Evolutionary conservation across 2,329 filamentous ascomycete species (phyloP), one percentile per base, ranked within the genome.

Genomic region (Aspergillus sclerotialis): DNA sequence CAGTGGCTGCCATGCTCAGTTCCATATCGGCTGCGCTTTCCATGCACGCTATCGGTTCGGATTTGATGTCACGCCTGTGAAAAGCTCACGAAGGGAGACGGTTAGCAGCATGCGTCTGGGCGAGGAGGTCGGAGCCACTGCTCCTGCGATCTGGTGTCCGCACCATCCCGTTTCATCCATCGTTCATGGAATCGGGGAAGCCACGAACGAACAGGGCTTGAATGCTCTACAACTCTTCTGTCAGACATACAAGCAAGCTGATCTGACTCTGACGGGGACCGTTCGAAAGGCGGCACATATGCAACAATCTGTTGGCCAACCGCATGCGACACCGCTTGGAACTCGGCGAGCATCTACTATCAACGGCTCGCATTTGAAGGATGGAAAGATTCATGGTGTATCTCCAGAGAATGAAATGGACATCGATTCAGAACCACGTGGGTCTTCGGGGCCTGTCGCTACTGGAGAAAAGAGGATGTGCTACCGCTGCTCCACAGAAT

Each of bases 241-340:
- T 28, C 82, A 82, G 46, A 88, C 82, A 38, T 95, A 87, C 69
- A 98, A 98, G 61, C 90, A 96, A 63, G 90, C 92, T 7, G 92
- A 98, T 56, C 74, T 90, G 26, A 78, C 84, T 3, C 67, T 95
- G 48, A 95, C 89, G 2, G 92, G 92, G 17, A 95, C 90, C 12
- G 86, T 92, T 14, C 82, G 92, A 35, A 95, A 94, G 62, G 90
- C 92, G 14, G 92, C 86, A 39, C 73, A 92, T 56, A 52, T 68
- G 53, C 55, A 66, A 49, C 49, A 65, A 49, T 49, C 60, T 37
- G 47, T 65, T 46, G 50, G 60, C 41, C 32, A 56, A 15, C 42
- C 55, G 24, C 50, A 58, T 38, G 46, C 41, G 8, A 37, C 44
- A n/a, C 42, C 45, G 12, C 33, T 63, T 39, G 53, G 60, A 16